phyloP scores from a whole-genome alignment of 2,329 filamentous ascomycete species.

The Alternaria arbusti region DNA sequence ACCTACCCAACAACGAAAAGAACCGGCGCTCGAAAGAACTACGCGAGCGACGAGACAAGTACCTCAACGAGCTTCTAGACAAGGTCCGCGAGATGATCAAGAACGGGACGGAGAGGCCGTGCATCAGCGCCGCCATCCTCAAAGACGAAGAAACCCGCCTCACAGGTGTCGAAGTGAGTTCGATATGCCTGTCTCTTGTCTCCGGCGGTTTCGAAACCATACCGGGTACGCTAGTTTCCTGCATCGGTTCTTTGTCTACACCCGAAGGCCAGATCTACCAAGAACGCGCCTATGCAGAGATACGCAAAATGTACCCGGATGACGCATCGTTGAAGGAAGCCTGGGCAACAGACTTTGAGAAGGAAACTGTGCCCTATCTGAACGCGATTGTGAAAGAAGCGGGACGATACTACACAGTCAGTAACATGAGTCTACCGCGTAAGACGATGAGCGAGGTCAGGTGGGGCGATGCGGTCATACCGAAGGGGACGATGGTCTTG shows the following conservation, averaged over 20 bases:
- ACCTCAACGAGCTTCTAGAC: conserved; percentile 57
- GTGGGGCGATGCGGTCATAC: conserved; percentile 60
- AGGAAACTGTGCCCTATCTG: conserved; percentile 58
- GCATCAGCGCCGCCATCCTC: conserved; percentile 61
- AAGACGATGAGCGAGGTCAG: conserved; percentile 59
- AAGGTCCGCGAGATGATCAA: conserved; percentile 60
- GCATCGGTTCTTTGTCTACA: conserved; percentile 58
- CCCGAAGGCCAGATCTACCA: conserved; percentile 58
- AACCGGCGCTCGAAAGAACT: conserved; percentile 56
- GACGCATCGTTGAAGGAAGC: conserved; percentile 51
- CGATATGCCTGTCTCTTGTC: conserved; percentile 61
- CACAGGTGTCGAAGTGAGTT: conserved; percentile 60
- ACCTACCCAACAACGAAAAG: conserved; percentile 61
- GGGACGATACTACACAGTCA: conserved; percentile 61
- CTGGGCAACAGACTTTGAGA: conserved; percentile 54
- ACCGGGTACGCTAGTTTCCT: conserved; percentile 60
- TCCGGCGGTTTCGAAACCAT: conserved; percentile 64
- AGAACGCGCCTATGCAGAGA: conserved; percentile 60
- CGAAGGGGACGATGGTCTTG: conserved; percentile 60
- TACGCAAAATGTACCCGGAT: conserved; percentile 55
- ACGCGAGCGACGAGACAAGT: conserved; percentile 56
- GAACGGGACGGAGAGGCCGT: conserved; percentile 60
- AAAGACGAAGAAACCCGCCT: conserved; percentile 63
- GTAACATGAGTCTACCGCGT: conserved; percentile 59
- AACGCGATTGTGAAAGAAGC: conserved; percentile 61